These are phyloP conservation scores for Cornus controversa DNA, from an alignment of 148 eudicot genomes.

Conservation along the genomic window DNA sequence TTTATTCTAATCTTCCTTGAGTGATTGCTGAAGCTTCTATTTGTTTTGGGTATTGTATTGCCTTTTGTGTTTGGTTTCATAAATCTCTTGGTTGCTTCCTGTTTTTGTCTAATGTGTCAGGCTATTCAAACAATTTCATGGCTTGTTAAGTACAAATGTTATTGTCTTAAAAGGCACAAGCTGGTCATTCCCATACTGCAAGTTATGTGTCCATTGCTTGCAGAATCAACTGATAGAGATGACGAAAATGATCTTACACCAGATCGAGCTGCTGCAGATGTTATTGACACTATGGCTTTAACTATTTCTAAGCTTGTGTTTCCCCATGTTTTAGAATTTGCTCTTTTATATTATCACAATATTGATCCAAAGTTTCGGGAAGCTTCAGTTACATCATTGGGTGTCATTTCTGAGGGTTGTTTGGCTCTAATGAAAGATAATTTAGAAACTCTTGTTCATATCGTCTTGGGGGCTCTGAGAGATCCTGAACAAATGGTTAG, in stretches of 20 bases:
- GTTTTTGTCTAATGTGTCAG: slow-evolving; percentile 33
- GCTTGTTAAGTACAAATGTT: slow-evolving; percentile 87
- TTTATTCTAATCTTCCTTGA: background rate
- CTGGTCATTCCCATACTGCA: slow-evolving; percentile 78
- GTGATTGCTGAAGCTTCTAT: slow-evolving; percentile 1
- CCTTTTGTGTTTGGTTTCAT: slow-evolving; percentile 5
- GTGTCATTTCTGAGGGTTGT: slow-evolving; percentile 90
- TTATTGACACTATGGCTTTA: slow-evolving; percentile 92
- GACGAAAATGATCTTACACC: slow-evolving; percentile 90
- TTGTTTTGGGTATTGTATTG: background rate
- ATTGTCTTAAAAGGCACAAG: slow-evolving; percentile 89
- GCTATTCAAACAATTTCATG: slow-evolving; percentile 95
- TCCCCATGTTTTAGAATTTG: slow-evolving; percentile 76
- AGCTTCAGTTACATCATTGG: slow-evolving; percentile 86
- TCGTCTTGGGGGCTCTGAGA: slow-evolving; percentile 86
- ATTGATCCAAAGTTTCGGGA: slow-evolving; percentile 89
- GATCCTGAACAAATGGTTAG: slow-evolving; percentile 96
- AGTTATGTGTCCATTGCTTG: slow-evolving; percentile 84
- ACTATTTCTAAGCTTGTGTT: slow-evolving; percentile 80
- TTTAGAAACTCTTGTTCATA: slow-evolving; percentile 68
- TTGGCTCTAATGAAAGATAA: slow-evolving; percentile 70
- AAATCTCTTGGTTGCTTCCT: background rate
- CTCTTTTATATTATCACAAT: no score
- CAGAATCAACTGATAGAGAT: slow-evolving; percentile 67
- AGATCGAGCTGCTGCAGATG: slow-evolving; percentile 97